phyloP scores from a whole-genome alignment of 805 yeast genomes.

The Zygoascus ofunaensis region DNA sequence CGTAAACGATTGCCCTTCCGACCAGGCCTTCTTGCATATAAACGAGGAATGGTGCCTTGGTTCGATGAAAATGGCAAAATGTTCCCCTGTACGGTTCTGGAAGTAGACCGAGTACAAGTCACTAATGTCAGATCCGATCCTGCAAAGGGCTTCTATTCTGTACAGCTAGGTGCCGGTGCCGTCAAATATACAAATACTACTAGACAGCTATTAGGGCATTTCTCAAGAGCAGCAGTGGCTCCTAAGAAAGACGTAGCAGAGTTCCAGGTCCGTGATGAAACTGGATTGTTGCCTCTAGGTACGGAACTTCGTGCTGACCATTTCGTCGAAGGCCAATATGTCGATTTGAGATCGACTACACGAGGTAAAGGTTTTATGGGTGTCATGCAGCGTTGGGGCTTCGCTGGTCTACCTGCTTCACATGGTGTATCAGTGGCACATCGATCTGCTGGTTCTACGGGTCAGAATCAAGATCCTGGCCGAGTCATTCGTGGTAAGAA shows the following conservation, averaged over 20 bases:
- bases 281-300: slow-evolving; percentile 67
- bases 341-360: slow-evolving; percentile 68
- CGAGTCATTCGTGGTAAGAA: slow-evolving; percentile 93
- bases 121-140: slow-evolving; percentile 56
- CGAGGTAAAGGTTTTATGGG: slow-evolving; percentile 98
- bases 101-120: slow-evolving; percentile 84
- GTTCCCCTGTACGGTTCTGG: slow-evolving; percentile 78
- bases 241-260: slow-evolving; percentile 73
- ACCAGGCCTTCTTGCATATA: slow-evolving; percentile 76
- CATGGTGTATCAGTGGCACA: slow-evolving; percentile 94
- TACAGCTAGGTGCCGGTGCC: slow-evolving; percentile 77
- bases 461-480: slow-evolving; percentile 93
- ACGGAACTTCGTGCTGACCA: slow-evolving; percentile 74
- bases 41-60: slow-evolving; percentile 85
- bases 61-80: slow-evolving; percentile 60
- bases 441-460: slow-evolving; percentile 95
- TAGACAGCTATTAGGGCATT: slow-evolving; percentile 64
- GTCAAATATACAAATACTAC: slow-evolving; percentile 53
- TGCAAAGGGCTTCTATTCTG: slow-evolving; percentile 76
- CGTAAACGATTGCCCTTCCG: slow-evolving; percentile 68
- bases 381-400: slow-evolving; percentile 93
- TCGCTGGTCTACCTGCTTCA: slow-evolving; percentile 80
- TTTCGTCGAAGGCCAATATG: slow-evolving; percentile 72
- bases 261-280: slow-evolving; percentile 62
- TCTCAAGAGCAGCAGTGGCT: slow-evolving; percentile 66